These are phyloP conservation scores for Geotrichum histeridarum DNA, from an alignment of 1,139 yeast genomes.

Conservation along the genomic window DNA sequence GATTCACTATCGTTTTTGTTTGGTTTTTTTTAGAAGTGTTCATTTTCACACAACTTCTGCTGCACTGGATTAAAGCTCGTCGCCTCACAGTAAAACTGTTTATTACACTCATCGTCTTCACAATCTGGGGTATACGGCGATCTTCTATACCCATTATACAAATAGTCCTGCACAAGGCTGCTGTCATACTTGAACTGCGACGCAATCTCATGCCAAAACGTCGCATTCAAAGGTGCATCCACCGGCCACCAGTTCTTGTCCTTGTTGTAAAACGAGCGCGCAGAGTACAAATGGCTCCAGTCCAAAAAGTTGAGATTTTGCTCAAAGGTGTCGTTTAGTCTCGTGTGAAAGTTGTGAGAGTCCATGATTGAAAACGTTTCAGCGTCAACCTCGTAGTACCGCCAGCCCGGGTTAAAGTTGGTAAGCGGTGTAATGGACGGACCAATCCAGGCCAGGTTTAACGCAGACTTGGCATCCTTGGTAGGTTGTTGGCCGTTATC, in stretches of 20 bases:
- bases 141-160: slow-evolving; percentile 46
- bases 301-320: slow-evolving; percentile 21
- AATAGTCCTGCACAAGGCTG: slow-evolving; percentile 46
- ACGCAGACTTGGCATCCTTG: slow-evolving; percentile 41
- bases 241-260: slow-evolving; percentile 34
- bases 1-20: neutral
- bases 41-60: slow-evolving; percentile 4
- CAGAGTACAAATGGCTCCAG: slow-evolving; percentile 33
- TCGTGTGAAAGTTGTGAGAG: slow-evolving; percentile 49
- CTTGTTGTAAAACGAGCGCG: slow-evolving; percentile 30
- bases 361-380: slow-evolving; percentile 59
- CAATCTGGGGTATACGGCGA: slow-evolving; percentile 43
- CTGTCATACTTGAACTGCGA: slow-evolving; percentile 34
- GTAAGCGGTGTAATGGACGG: slow-evolving; percentile 62
- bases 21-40: neutral
- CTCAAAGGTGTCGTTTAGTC: slow-evolving; percentile 43
- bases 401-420: slow-evolving; percentile 63
- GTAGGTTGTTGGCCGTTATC: slow-evolving; percentile 12
- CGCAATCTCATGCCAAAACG: slow-evolving; percentile 34
- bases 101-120: slow-evolving; percentile 25
- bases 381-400: slow-evolving; percentile 64
- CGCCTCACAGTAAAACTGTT: slow-evolving; percentile 31
- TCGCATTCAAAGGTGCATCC: slow-evolving; percentile 31
- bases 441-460: slow-evolving; percentile 59
- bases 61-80: slow-evolving; percentile 20